phyloP scores from a whole-genome alignment of 2,329 filamentous ascomycete species.

The Epichloe sylvatica region DNA sequence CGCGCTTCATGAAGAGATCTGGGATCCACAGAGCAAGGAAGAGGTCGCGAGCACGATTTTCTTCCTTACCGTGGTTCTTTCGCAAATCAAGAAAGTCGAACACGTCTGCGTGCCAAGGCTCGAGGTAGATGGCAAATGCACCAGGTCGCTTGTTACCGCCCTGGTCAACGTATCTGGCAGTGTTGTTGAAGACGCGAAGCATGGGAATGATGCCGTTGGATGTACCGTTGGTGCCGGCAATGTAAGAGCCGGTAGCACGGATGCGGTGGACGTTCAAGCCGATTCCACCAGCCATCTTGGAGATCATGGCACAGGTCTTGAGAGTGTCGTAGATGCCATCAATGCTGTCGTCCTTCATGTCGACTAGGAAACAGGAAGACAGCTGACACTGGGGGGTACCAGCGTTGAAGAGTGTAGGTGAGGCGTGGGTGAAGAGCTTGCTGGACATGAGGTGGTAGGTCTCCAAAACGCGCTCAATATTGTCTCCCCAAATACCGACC shows the following conservation, averaged over 20 bases:
- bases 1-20: conserved; percentile 99
- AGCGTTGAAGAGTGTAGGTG: conserved; percentile 94
- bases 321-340: conserved; percentile 98
- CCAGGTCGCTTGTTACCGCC: conserved; percentile 98
- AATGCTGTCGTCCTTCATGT: conserved; percentile 99
- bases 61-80: conserved; percentile 99
- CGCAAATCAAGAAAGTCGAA: conserved; percentile 95
- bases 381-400: conserved; percentile 94
- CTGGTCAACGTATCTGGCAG: conserved; percentile 94
- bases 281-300: conserved; percentile 97
- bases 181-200: conserved; percentile 99
- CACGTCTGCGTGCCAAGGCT: conserved; percentile 97
- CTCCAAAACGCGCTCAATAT: conserved; percentile 89
- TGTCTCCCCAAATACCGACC: conserved; percentile 89
- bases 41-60: conserved; percentile 88
- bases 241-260: conserved; percentile 93
- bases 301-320: conserved; percentile 99
- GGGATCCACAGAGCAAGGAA: conserved; percentile 98
- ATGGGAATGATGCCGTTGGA: conserved; percentile 96
- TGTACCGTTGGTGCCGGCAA: conserved; percentile 92
- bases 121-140: conserved; percentile 96
- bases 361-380: conserved; percentile 95
- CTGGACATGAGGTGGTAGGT: conserved; percentile 98
- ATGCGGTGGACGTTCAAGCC: conserved; percentile 94
- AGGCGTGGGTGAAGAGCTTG: conserved; percentile 97